These are phyloP conservation scores for Neonectria punicea DNA, from an alignment of 2,329 filamentous ascomycete species.

Conservation along the genomic window DNA sequence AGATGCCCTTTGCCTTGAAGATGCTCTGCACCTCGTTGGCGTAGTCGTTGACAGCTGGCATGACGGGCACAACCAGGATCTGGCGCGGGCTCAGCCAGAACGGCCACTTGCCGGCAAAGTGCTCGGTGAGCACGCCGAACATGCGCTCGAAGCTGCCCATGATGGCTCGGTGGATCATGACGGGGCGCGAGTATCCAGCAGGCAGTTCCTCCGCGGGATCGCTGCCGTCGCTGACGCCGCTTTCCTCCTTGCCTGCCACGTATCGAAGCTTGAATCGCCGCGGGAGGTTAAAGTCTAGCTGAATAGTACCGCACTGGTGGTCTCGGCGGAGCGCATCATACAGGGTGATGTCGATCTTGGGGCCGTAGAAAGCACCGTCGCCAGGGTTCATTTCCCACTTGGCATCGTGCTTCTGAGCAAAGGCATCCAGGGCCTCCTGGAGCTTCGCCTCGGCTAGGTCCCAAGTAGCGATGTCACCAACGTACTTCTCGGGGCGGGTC, in stretches of 20 bases:
- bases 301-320: slow-evolving; percentile 76
- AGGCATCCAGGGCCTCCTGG: slow-evolving; percentile 81
- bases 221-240: slow-evolving; percentile 54
- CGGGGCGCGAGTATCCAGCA: slow-evolving; percentile 79
- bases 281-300: slow-evolving; percentile 87
- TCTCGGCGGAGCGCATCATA: slow-evolving; percentile 84
- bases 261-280: slow-evolving; percentile 55
- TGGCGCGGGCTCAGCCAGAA: slow-evolving; percentile 90
- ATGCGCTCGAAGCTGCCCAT: slow-evolving; percentile 74
- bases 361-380: slow-evolving; percentile 97
- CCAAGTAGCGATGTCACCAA: slow-evolving; percentile 90
- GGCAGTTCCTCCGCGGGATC: slow-evolving; percentile 60
- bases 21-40: slow-evolving; percentile 77
- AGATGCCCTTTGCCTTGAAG: slow-evolving; percentile 75
- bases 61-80: slow-evolving; percentile 69
- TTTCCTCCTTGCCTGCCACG: slow-evolving; percentile 63
- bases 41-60: slow-evolving; percentile 83
- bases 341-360: slow-evolving; percentile 98
- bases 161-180: slow-evolving; percentile 89
- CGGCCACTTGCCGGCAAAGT: slow-evolving; percentile 89
- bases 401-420: slow-evolving; percentile 68
- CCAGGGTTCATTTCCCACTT: slow-evolving; percentile 93
- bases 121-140: slow-evolving; percentile 82
- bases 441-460: slow-evolving; percentile 86
- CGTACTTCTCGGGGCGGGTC: slow-evolving; percentile 87